Evolutionary conservation across 2,329 filamentous ascomycete genomes (phyloP), one percentile per base, ranked within the genome.

Genomic region (Neopestalotiopsis rosae): DNA sequence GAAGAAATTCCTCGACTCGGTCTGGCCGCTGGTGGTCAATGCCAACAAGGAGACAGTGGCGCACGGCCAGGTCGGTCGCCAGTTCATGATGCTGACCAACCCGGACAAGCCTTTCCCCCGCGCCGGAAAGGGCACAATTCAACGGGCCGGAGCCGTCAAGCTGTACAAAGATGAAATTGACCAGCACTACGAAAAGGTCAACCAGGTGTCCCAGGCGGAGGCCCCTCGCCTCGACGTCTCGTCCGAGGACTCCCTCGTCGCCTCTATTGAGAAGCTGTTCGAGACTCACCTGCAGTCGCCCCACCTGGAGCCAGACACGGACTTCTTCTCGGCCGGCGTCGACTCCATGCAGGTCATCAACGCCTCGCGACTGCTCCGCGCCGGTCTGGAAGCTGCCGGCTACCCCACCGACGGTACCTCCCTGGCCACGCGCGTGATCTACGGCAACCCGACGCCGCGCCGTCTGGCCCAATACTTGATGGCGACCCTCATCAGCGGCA

Each of bases 81-180:
- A 82, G 10, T 76, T 84, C 49, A 74, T 87, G 32, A 71, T 73
- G 0, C 24, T 87, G 4, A 76, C 83, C 0, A 76, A 78, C 9
- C 78, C 81, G 0, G 71, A 77, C 9, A 84, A 82, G 71, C 84
- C 84, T 0, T 84, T 87, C 66, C 73, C 77, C 0, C 78, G 82
- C 2, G 80, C 85, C 0, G 77, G 79, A 1, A 87, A 87, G 72
- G 84, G 84, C 1, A 83, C 83, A 0, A 72, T 87, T 5, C 83
- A 83, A 73, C 79, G 83, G n/a, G 71, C 76, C 0, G 71, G 67
- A 1, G 81, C 84, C 0, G 57, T 83, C 1, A 80, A 78, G 57
- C 64, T 82, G 42, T 87, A 87, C 70, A 74, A 79, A 30, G 74
- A 80, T 0, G 81, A 85, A 68, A 85, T 86, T 28, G 78, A 84